Percentiles rank a stretch among this genome's conserved stretches.
phyloP scores from a whole-genome alignment of 805 yeast species.

The Kodamaea kakaduensis region DNA sequence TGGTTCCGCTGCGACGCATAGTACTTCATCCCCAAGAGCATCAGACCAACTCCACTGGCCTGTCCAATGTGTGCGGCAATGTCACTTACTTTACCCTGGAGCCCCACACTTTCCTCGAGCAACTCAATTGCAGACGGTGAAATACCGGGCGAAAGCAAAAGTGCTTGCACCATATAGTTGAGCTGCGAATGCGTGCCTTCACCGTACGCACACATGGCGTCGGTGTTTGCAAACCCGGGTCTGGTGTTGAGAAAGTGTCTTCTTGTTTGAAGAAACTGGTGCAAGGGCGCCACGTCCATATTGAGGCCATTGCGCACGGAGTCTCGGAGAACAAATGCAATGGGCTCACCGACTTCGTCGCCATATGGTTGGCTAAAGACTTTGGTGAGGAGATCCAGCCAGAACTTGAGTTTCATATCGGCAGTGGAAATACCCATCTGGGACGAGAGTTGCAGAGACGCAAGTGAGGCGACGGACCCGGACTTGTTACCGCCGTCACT shows the following conservation, averaged over 20 bases:
- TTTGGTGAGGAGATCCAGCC: constrained; percentile 60
- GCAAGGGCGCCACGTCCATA: constrained; percentile 52
- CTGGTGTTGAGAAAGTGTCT: constrained; percentile 48
- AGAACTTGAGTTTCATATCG: constrained; percentile 63
- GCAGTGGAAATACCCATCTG: constrained; percentile 38
- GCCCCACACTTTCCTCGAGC: constrained; percentile 41
- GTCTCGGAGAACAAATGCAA: constrained; percentile 54
- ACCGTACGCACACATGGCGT: constrained; percentile 68
- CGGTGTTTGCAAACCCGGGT: constrained; percentile 41
- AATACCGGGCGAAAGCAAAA: constrained; percentile 51
- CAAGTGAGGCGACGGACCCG: constrained; percentile 25
- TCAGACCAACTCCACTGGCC: constrained; percentile 66
- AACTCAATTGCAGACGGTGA: constrained; percentile 53
- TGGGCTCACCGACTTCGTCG: constrained; percentile 53
- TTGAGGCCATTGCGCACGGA: constrained; percentile 46
- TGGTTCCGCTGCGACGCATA: constrained; percentile 49
- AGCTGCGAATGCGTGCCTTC: constrained; percentile 77
- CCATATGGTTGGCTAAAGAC: constrained; percentile 33
- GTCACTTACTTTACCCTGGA: constrained; percentile 50
- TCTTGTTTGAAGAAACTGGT: constrained; percentile 58
- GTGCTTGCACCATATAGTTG: constrained; percentile 61
- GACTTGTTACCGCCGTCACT: constrained; percentile 24
- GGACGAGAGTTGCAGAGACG: constrained; percentile 25
- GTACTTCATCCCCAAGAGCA: constrained; percentile 56
- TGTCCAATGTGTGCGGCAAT: constrained; percentile 81